Evolutionary conservation across 495 filamentous ascomycete genomes (phyloP), one percentile per base, ranked within the genome.

Genomic region (Lindgomyces ingoldianus): DNA sequence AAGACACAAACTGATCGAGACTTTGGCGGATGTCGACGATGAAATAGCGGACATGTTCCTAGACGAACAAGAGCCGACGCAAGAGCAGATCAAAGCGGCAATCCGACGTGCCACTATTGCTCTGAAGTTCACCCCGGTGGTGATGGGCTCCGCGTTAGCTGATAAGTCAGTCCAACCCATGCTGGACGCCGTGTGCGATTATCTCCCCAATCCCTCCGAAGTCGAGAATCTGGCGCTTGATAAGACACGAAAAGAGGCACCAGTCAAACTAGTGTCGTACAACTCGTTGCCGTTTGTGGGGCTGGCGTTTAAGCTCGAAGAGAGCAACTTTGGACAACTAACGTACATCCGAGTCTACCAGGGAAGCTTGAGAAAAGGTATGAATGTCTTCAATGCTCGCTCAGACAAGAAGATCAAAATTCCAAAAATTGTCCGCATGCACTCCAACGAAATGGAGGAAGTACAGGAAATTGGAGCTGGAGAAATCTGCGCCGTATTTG

Each of bases 281-380:
- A 92, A 91, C 76, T 89, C 90, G 4, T 80, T 93, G 6, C 95
- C 95, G 1, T 95, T 99, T 63, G 93, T 98, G 41, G 95, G 95
- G 42, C 80, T 99, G 56, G 95, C 95, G 21, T 99, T 99, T 83
- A 99, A 99, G 80, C 85, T 99, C 33, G 95, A 98, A 83, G 95
- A 99, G 77, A 95, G 91, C 80, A 96, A 96, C 72, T 99, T 96
- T 73, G 95, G 95, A 44, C 95, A 99, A 76, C 82, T 99, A 70
- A 99, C 95, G 51, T 99, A 98, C 76, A 93, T 99, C 61, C 91
- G 95, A 67, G 95, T 99, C 25, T 99, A 99, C 80, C 95, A 99
- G 77, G 95, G 95, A 65, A 84, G 85, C 21, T 78, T 99, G 60
- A 89, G 83, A 76, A 98, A 95, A 81, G 89, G 91, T 44, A 81